Base-by-base conservation (phyloP, 2,329 filamentous ascomycete species). In the Thielaviopsis cerberus region DNA sequence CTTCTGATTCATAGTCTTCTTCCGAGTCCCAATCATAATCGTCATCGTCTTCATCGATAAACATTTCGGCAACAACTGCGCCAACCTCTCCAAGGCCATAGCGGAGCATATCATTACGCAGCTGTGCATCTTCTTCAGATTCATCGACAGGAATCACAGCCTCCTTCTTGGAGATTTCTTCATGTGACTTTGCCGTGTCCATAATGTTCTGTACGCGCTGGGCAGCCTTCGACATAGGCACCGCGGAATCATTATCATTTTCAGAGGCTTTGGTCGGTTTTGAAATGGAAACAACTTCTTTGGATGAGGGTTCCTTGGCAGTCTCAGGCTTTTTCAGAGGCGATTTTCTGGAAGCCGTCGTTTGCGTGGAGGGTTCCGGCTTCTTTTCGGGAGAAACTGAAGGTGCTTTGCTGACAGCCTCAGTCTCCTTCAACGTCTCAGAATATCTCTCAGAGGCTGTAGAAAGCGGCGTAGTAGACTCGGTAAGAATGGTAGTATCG, bases 11-110 rank as follows among this genome's bases (percentile, higher is more conserved):
- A 7, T 77, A 75, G 2, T 78, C 72, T 1, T 73, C 71, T 45
- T 79, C 75, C 20, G 79, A 74, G 13, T 75, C 71, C 48, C 75
- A 71, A n/a, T 76, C 74, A 56, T 81, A 80, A 41, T 77, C 73
- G n/a, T 70, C 70, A 8, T 78, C 74, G n/a, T 81, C 76, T 1
- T 74, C 75, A 13, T 75, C 73, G 24, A 75, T 79, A 59, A 94
- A 81, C 20, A 98, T 92, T 4, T 98, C 86, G 17, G 92, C 92
- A 17, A 98, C 92, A 2, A 98, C 86, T 41, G 88, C 82, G 3
- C 89, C 88, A 59, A 98, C 83, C 68, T 97, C 91, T 51, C 85
- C 83, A 69, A 95, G 76, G 61, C 87, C 84, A 67, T 97, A 98
- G 62, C 86, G 78, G 7, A 97, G 76, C 90, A 98, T 97, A 66